phyloP scores from a whole-genome alignment of 306 rosid genomes.

The Vigna trinervia region DNA sequence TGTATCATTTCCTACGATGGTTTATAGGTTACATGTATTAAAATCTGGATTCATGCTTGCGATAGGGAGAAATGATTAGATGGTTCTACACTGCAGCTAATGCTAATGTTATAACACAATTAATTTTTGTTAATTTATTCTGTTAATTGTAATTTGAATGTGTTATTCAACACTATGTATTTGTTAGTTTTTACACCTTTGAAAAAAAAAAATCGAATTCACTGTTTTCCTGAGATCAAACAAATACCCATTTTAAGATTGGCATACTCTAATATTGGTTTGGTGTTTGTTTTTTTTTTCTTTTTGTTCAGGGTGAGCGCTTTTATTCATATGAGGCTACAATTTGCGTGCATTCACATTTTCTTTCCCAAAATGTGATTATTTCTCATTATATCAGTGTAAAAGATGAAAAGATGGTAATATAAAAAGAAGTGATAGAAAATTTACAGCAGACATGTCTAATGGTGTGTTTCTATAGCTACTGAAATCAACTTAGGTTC shows the following conservation, averaged over 20 bases:
- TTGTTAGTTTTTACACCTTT: neutral
- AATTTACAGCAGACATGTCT: neutral
- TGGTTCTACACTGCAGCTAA: too few relatives aligned
- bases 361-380: neutral
- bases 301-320: neutral
- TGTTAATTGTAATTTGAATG: too few relatives aligned
- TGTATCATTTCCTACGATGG: neutral
- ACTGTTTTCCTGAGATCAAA: too few relatives aligned
- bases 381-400: slow-evolving; percentile 4
- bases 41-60: neutral
- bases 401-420: neutral
- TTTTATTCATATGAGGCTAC: neutral
- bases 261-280: neutral
- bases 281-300: neutral
- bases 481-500: too few relatives aligned
- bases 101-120: too few relatives aligned
- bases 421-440: too few relatives aligned
- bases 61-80: neutral
- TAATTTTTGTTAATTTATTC: too few relatives aligned
- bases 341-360: neutral
- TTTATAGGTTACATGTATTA: too few relatives aligned
- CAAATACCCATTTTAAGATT: neutral
- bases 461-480: too few relatives aligned
- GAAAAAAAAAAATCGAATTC: too few relatives aligned
- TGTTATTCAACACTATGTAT: neutral